Evolutionary conservation across 805 yeast genomes (phyloP).

Genomic region (Komagataella phaffii): DNA sequence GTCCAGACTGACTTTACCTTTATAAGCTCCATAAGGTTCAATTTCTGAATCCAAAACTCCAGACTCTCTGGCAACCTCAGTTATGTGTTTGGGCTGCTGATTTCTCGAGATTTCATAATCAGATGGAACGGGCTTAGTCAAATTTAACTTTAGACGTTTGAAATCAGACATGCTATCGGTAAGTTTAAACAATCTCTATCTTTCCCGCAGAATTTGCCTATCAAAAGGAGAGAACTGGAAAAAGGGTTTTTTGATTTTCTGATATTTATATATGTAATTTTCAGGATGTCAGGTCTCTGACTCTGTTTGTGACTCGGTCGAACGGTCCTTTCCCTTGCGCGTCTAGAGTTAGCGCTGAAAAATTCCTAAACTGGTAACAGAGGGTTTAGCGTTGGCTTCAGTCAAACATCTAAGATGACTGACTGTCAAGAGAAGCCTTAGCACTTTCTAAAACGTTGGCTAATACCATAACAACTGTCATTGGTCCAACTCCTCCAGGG

Average conservation of each 20-base stretch:
- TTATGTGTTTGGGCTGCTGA: constrained; percentile 76
- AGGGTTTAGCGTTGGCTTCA: background rate
- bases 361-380: background rate
- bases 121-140: constrained; percentile 64
- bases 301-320: background rate
- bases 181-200: background rate
- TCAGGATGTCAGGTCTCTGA: background rate
- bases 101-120: constrained; percentile 84
- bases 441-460: constrained; percentile 78
- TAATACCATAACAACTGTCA: constrained; percentile 95
- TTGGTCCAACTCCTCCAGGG: constrained; percentile 99
- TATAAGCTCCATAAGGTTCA: constrained; percentile 79
- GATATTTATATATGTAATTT: background rate
- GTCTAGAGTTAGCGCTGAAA: background rate
- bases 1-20: constrained; percentile 74
- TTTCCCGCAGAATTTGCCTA: background rate
- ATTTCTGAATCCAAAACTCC: constrained; percentile 72
- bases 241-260: background rate
- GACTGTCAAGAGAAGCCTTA: constrained; percentile 6
- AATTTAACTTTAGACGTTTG: constrained; percentile 22
- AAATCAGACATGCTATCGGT: constrained; percentile 16
- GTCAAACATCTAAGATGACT: constrained; percentile 1
- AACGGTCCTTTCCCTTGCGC: background rate
- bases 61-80: constrained; percentile 62
- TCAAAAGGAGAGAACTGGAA: background rate